Evolutionary conservation across 140 eudicot genomes (phyloP).

Genomic region (Anethum foeniculum): DNA sequence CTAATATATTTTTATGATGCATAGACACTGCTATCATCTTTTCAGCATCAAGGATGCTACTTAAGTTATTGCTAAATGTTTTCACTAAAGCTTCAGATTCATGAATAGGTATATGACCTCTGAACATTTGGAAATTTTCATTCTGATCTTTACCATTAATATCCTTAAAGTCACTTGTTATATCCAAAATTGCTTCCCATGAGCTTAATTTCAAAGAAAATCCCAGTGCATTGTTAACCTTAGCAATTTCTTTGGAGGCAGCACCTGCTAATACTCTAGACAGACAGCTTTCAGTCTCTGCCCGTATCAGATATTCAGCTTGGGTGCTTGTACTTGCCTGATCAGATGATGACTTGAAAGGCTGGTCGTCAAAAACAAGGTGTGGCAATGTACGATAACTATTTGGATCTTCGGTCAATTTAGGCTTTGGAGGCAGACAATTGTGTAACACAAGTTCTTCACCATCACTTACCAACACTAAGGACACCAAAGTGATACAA

Average conservation of each 20-base stretch:
- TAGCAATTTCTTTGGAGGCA: background rate
- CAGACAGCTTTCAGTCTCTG: slow-evolving; percentile 8
- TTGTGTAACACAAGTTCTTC: slow-evolving; percentile 20
- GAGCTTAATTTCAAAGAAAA: slow-evolving; percentile 27
- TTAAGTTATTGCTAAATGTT: slow-evolving; percentile 25
- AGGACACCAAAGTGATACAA: slow-evolving; percentile 9
- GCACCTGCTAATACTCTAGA: background rate
- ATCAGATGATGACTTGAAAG: slow-evolving; percentile 28
- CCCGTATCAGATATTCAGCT: background rate
- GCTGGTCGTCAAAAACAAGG: slow-evolving; percentile 30
- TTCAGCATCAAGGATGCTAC: slow-evolving; percentile 34
- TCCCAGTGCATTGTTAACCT: slow-evolving; percentile 6
- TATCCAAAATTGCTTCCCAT: slow-evolving; percentile 36
- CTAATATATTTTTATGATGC: slow-evolving; percentile 43
- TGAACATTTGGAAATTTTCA: slow-evolving; percentile 26
- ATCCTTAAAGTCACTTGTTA: slow-evolving; percentile 28
- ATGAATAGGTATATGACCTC: slow-evolving; percentile 20
- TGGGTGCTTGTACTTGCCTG: slow-evolving; percentile 16
- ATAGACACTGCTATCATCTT: slow-evolving; percentile 38
- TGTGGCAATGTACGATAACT: slow-evolving; percentile 30
- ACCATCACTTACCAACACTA: slow-evolving; percentile 1
- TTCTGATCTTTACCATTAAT: slow-evolving; percentile 16
- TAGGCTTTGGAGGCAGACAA: slow-evolving; percentile 10
- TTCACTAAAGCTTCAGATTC: slow-evolving; percentile 23
- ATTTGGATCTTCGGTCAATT: slow-evolving; percentile 23